Base-by-base conservation (phyloP, 2,329 filamentous ascomycete genomes). In the Phoma sp. region DNA sequence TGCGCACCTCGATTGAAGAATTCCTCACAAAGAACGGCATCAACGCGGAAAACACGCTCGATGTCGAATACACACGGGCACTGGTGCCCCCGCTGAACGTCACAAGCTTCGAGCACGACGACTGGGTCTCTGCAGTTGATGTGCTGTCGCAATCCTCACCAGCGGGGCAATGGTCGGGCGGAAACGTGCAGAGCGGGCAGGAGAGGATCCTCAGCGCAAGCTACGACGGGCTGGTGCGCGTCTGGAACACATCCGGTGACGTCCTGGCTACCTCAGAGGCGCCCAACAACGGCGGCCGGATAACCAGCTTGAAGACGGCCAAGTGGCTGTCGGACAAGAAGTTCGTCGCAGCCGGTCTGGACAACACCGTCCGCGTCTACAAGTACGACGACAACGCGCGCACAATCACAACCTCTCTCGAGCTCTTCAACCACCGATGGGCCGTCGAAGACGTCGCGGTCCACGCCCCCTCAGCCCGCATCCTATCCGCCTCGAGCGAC, bases 81-180 rank as follows among this genome's bases (percentile, higher is more conserved):
- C 80, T 97, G 64, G 86, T 97, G 56, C 95, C 95, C 7, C 95
- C 95, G 14, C 82, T 90, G 32, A 93, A 95, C 74, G 87, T 96
- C 65, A 89, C 92, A 10, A 95, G 90, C 70, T 99, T 96, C 73
- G 89, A 97, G 78, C 93, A 99, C 74, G 93, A 99, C 70, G 95
- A 98, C 75, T 99, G 95, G 95, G 90, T 99, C 43, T 91, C 90
- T 72, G 85, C 86, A 24, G 86, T 98, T 24, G 92, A 97, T 73
- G 84, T 96, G 4, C 80, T 96, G 23, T 93, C 91, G 0, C 75
- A 77, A 11, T 86, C 82, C 10, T 89, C 89, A 1, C 77, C 79
- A 6, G 84, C 86, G 2, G 86, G 82, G 18, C 71, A 74, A 49
- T 88, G 84, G 83, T 79, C 80, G 8, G 80, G 77, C 43, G 77